Evolutionary conservation across 2,329 filamentous ascomycete genomes (phyloP).

Genomic region (Calonectria pauciramosa): DNA sequence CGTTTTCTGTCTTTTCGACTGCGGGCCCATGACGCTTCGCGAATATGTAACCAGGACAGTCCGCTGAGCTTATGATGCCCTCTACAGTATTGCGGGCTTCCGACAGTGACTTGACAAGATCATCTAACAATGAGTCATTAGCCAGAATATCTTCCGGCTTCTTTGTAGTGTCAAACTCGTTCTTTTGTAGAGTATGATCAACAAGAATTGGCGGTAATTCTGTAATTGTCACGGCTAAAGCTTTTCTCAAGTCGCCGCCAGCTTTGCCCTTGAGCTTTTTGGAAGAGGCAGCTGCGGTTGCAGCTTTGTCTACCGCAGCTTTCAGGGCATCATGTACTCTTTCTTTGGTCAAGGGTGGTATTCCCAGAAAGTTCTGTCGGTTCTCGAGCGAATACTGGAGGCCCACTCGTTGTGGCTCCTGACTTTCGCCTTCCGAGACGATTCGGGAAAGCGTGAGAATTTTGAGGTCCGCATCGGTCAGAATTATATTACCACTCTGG

Average conservation of each 20-base stretch:
- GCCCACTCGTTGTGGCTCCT: slow-evolving; percentile 85
- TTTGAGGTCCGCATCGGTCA: slow-evolving; percentile 87
- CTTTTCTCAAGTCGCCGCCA: slow-evolving; percentile 82
- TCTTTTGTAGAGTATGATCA: slow-evolving; percentile 83
- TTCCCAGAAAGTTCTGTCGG: slow-evolving; percentile 84
- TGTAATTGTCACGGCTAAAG: slow-evolving; percentile 85
- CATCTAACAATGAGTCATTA: slow-evolving; percentile 73
- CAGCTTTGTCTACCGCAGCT: slow-evolving; percentile 72
- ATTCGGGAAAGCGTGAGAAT: slow-evolving; percentile 86
- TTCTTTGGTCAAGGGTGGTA: slow-evolving; percentile 81
- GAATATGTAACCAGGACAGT: slow-evolving; percentile 87
- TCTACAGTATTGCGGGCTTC: slow-evolving; percentile 79
- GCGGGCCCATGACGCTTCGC: slow-evolving; percentile 69
- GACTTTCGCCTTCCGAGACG: slow-evolving; percentile 84
- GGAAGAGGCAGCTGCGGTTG: slow-evolving; percentile 55
- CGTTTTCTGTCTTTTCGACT: slow-evolving; percentile 47
- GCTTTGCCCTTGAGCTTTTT: slow-evolving; percentile 82
- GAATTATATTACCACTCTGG: slow-evolving; percentile 87
- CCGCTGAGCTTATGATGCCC: slow-evolving; percentile 75
- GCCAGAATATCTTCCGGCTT: slow-evolving; percentile 79
- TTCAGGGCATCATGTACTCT: slow-evolving; percentile 78
- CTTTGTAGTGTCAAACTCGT: slow-evolving; percentile 76
- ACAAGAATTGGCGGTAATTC: slow-evolving; percentile 91
- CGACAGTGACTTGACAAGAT: slow-evolving; percentile 76
- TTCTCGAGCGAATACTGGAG: slow-evolving; percentile 84